These are phyloP conservation scores for Trichosporon sp. DNA, from an alignment of 1,284 basidiomycete genomes.

Conservation along the genomic window DNA sequence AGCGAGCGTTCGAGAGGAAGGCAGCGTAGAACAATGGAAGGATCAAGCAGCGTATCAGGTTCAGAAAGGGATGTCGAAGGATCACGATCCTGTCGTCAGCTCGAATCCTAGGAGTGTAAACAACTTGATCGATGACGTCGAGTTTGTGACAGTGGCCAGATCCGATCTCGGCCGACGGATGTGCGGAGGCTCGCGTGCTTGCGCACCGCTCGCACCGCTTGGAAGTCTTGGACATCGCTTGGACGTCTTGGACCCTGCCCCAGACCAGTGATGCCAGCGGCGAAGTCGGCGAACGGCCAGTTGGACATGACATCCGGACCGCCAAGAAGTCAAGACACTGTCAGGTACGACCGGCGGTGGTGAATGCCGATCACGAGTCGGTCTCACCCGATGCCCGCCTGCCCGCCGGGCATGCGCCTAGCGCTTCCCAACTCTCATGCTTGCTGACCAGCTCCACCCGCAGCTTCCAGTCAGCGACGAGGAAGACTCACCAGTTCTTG, in stretches of 20 bases:
- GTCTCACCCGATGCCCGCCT: not conserved
- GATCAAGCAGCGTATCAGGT: conserved; percentile 67
- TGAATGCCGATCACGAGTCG: not conserved
- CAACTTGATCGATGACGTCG: not conserved
- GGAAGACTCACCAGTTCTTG: conserved; percentile 70
- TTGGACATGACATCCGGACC: not conserved
- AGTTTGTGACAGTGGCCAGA: not conserved
- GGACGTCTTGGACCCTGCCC: not conserved
- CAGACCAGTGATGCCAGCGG: not conserved
- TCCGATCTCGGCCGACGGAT: not conserved
- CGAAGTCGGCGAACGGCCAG: conserved; percentile 38
- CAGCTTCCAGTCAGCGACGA: no score
- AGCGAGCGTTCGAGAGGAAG: conserved; percentile 19
- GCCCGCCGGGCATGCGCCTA: not conserved
- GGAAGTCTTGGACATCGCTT: not conserved
- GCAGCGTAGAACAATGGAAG: conserved; percentile 70
- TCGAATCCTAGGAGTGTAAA: conserved; percentile 62
- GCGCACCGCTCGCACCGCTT: not conserved
- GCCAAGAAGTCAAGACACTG: not conserved
- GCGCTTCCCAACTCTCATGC: not conserved
- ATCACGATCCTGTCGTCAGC: conserved; percentile 30
- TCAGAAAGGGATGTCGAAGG: conserved; percentile 59
- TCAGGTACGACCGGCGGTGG: not conserved
- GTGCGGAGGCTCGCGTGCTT: not conserved
- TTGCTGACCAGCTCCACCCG: not conserved